Conservation (phyloP, 352 stramenopile species). For the Thalassiosira exigua region DNA sequence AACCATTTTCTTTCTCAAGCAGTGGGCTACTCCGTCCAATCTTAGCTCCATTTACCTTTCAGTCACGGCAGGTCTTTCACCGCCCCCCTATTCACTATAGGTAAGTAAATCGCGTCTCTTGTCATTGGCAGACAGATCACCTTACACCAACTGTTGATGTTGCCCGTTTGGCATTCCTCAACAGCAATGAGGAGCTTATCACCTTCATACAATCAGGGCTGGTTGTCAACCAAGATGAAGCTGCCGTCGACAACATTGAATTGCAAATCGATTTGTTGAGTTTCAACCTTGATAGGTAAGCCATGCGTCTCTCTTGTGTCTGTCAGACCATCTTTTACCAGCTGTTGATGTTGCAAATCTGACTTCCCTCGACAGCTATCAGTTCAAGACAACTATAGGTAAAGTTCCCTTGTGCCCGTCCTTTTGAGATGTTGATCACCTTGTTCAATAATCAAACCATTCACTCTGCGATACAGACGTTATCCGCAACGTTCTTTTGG, state of each 20-base stretch:
- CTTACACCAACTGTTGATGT: too few species aligned
- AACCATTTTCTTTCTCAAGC: conserved; percentile 56
- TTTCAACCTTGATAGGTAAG: conserved; percentile 61
- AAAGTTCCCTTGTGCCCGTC: too few species aligned
- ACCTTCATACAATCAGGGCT: conserved; percentile 55
- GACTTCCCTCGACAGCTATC: conserved; percentile 35
- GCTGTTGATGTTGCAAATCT: background rate
- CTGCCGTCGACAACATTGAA: conserved; percentile 56
- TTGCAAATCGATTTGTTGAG: conserved; percentile 60
- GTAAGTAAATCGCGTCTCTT: too few species aligned
- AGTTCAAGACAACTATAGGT: conserved; percentile 76
- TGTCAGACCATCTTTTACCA: background rate
- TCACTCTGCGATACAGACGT: too few species aligned
- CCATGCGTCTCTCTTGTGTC: background rate
- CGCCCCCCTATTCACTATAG: conserved; percentile 63
- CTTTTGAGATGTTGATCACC: too few species aligned
- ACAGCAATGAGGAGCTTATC: conserved; percentile 55
- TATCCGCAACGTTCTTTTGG: conserved; percentile 64
- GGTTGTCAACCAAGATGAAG: conserved; percentile 45
- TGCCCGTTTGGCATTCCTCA: too few species aligned
- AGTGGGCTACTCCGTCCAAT: conserved; percentile 51
- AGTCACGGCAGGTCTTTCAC: conserved; percentile 64
- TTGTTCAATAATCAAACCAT: too few species aligned
- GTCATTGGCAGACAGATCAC: too few species aligned
- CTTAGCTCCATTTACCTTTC: conserved; percentile 64